Percentiles rank a stretch among this genome's conserved stretches.
Conservation (phyloP, 2,329 filamentous ascomycete species). For the Exserohilum rostratum region DNA sequence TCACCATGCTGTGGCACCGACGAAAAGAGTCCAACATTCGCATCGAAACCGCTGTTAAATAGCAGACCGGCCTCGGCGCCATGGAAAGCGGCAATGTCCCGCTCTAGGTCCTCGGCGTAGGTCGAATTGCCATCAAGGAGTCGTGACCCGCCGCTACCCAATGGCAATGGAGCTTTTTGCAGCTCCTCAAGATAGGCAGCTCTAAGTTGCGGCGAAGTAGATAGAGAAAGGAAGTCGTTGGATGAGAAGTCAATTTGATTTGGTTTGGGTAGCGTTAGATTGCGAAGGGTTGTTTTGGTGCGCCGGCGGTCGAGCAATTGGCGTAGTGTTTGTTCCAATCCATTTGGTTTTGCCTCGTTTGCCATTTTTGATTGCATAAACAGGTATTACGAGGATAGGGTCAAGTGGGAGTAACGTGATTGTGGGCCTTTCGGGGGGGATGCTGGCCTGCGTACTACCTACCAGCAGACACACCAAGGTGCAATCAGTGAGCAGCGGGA, state of each 20-base stretch:
- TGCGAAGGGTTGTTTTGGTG: conserved; percentile 41
- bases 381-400: background rate
- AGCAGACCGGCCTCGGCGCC: conserved; percentile 63
- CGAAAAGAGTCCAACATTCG: conserved; percentile 56
- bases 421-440: background rate
- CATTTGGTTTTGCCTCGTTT: background rate
- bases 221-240: conserved; percentile 69
- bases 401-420: background rate
- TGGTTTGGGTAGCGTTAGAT: conserved; percentile 31
- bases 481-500: background rate
- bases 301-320: conserved; percentile 50
- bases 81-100: conserved; percentile 65
- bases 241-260: conserved; percentile 65
- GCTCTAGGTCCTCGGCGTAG: conserved; percentile 66
- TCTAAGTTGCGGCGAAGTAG: conserved; percentile 55
- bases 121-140: conserved; percentile 69
- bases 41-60: conserved; percentile 63
- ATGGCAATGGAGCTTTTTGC: conserved; percentile 44
- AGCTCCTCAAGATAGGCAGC: conserved; percentile 57
- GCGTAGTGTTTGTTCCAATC: conserved; percentile 33
- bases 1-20: conserved; percentile 56
- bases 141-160: conserved; percentile 66
- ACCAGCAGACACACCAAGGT: too few species aligned
- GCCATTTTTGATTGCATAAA: conserved; percentile 15
- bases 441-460: background rate